Evolutionary conservation across 106 monocot species (phyloP), one percentile per base, ranked within the genome.

Genomic region (Narthecium ossifragum): DNA sequence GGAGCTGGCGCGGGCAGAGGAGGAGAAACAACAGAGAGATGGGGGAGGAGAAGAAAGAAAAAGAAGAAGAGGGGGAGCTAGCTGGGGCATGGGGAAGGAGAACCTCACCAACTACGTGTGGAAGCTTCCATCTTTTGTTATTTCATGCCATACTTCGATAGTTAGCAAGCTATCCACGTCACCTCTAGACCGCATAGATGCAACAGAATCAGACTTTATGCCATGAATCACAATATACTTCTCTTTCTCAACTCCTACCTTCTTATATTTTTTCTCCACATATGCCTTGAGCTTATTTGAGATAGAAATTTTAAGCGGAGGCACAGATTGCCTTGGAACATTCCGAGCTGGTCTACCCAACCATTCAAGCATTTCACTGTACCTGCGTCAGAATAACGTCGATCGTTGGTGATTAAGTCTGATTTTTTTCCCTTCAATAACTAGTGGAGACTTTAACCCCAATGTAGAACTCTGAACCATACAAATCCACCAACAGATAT

Each of bases 171-270:
- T 80, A 37, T 93, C 93, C 1, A 24, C 46, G 60, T 89, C 93
- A 14, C 93, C 93, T 52, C 53, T 88, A 2, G 88, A 93, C 67
- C 53, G 85, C 93, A 93, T 88, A 0, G 79, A 85, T 50, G 88
- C 93, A 12, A 51, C 50, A 11, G 93, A 93, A 58, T 93, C 93
- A 24, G 88, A 82, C 34, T 85, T 32, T 41, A 93, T 89, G 6
- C 93, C 88, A 59, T 93, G 93, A 48, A 93, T 75, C 3, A 93
- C 85, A 12, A 93, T 22, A 39, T 72, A 93, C 31, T 66, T 78
- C 21, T 82, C 80, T 47, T 85, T 85, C 78, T 83, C 81, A 13
- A 51, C 77, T 21, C 85, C 82, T 5, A 65, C 85, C 31, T 80
- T 70, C 0, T 22, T 65, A 45, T 83, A 93, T 45, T 80, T 93